Evolutionary conservation across 805 yeast genomes (phyloP).

Genomic region (Candida sanyiensis): DNA sequence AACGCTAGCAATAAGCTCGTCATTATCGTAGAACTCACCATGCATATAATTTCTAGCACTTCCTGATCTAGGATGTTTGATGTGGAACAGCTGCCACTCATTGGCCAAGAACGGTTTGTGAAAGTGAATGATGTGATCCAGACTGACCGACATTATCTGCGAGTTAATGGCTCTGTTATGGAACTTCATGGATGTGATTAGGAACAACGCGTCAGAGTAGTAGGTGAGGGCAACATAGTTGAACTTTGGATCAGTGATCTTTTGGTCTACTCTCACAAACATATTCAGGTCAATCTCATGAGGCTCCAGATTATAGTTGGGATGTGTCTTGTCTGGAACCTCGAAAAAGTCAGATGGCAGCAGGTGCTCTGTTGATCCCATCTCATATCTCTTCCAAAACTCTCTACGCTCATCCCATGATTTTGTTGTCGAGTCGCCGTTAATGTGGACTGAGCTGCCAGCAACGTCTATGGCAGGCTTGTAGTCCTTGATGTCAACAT

Average conservation of each 20-base stretch:
- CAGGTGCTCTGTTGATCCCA: slow-evolving; percentile 29
- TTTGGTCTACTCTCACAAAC: slow-evolving; percentile 13
- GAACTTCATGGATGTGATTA: slow-evolving; percentile 47
- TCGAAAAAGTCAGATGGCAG: slow-evolving; percentile 33
- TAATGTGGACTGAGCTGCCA: slow-evolving; percentile 4
- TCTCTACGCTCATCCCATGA: not conserved
- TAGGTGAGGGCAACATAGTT: slow-evolving; percentile 55
- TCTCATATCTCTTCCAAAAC: slow-evolving; percentile 5
- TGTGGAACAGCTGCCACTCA: slow-evolving; percentile 47
- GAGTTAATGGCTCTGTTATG: slow-evolving; percentile 41
- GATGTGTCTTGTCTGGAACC: slow-evolving; percentile 13
- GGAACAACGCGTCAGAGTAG: slow-evolving; percentile 50
- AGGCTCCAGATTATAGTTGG: slow-evolving; percentile 14
- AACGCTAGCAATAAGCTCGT: slow-evolving; percentile 50
- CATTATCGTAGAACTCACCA: slow-evolving; percentile 47
- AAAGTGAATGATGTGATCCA: slow-evolving; percentile 65
- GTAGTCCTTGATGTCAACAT: slow-evolving; percentile 14
- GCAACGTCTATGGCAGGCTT: slow-evolving; percentile 13
- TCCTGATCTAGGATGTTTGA: slow-evolving; percentile 43
- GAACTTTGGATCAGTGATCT: slow-evolving; percentile 29
- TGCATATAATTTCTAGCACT: slow-evolving; percentile 50
- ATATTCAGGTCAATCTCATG: slow-evolving; percentile 18
- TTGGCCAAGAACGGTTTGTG: slow-evolving; percentile 45
- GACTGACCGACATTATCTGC: slow-evolving; percentile 48
- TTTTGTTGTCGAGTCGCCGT: not conserved